Conservation (phyloP, 202 grass and related monocot genomes). For the Brachypodium distachyon region DNA sequence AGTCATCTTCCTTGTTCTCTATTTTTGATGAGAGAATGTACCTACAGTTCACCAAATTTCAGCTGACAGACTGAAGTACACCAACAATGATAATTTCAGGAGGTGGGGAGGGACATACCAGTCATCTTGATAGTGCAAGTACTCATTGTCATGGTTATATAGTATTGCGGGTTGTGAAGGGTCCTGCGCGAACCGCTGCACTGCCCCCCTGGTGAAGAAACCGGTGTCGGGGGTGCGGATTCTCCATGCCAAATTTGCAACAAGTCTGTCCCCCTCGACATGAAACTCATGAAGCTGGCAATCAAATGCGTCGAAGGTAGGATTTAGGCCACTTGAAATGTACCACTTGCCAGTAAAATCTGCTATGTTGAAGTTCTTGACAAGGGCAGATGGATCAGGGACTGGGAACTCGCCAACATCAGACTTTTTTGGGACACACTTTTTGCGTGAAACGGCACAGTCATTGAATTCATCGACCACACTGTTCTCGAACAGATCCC, state of each 20-base stretch:
- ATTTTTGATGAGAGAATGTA: slow-evolving; percentile 94
- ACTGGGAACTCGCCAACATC: slow-evolving; percentile 78
- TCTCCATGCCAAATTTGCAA: slow-evolving; percentile 76
- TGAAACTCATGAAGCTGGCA: slow-evolving; percentile 94
- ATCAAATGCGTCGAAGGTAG: slow-evolving; percentile 83
- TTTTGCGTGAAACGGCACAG: slow-evolving; percentile 93
- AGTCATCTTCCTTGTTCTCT: slow-evolving; percentile 90
- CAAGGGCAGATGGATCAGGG: slow-evolving; percentile 55
- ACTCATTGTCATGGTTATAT: slow-evolving; percentile 95
- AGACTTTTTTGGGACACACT: slow-evolving; percentile 82
- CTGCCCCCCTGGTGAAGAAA: slow-evolving; percentile 72
- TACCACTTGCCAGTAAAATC: slow-evolving; percentile 97
- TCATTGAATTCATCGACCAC: slow-evolving; percentile 94
- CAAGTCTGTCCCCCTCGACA: slow-evolving; percentile 59
- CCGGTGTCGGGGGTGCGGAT: slow-evolving; percentile 62
- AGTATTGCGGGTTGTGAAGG: slow-evolving; percentile 60
- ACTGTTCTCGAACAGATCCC: slow-evolving; percentile 85
- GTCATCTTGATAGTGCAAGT: slow-evolving; percentile 95
- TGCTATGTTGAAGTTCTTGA: slow-evolving; percentile 75
- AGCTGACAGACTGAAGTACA: neutral
- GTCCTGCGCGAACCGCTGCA: slow-evolving; percentile 77
- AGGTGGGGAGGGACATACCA: slow-evolving; percentile 33
- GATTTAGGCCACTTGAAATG: slow-evolving; percentile 87
- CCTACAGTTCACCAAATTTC: slow-evolving; percentile 29
- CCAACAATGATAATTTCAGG: neutral